A percentile compares a stretch with the other conserved stretches of the same genome.
Conservation (phyloP, 495 filamentous ascomycete species). For the Penicillium subrubescens region DNA sequence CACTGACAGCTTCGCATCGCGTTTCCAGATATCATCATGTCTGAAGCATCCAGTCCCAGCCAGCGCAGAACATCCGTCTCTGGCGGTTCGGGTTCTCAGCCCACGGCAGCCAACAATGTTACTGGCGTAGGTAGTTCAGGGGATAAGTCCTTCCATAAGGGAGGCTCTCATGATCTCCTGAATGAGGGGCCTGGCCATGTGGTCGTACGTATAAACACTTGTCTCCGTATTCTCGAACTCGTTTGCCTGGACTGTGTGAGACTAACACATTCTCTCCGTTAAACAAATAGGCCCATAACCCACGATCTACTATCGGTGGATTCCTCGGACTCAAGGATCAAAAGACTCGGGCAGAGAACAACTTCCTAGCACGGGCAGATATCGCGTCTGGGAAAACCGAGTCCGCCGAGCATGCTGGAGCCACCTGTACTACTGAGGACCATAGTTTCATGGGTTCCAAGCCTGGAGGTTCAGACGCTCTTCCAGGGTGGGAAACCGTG, state of each 20-base stretch:
- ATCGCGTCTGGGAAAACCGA: neutral
- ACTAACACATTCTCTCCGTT: neutral
- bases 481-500: constrained; percentile 38
- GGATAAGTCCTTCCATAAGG: constrained; percentile 22
- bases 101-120: constrained; percentile 40
- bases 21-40: constrained; percentile 15
- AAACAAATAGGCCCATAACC: constrained; percentile 22
- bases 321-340: constrained; percentile 38
- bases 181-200: constrained; percentile 32
- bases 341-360: constrained; percentile 32
- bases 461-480: constrained; percentile 35
- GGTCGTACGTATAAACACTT: constrained; percentile 17
- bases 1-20: neutral
- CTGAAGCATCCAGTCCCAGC: neutral
- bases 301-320: constrained; percentile 30
- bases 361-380: constrained; percentile 25
- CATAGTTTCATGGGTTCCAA: constrained; percentile 39
- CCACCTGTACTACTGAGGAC: constrained; percentile 38
- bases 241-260: neutral
- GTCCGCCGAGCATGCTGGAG: constrained; percentile 14
- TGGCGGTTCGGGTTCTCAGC: constrained; percentile 31
- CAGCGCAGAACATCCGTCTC: constrained; percentile 21
- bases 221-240: neutral
- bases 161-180: constrained; percentile 15
- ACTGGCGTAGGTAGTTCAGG: constrained; percentile 26